A percentile compares a stretch with the other conserved stretches of the same genome.
These are phyloP conservation scores for Nelumbo lutea DNA, from an alignment of 164 flowering plant genomes.

Conservation along the genomic window DNA sequence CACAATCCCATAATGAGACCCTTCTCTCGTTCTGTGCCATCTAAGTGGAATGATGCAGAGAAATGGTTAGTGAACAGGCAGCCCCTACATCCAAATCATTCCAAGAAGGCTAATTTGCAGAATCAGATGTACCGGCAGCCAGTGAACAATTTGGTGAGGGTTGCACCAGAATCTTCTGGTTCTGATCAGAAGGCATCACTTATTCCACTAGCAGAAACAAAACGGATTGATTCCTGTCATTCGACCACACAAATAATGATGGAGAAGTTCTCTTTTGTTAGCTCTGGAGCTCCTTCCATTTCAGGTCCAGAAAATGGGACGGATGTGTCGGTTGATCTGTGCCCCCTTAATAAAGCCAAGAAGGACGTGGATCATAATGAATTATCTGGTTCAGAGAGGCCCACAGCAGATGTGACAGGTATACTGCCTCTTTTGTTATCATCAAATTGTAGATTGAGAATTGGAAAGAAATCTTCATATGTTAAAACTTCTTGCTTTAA, in stretches of 20 bases:
- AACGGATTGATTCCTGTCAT: constrained; percentile 47
- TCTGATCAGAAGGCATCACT: constrained; percentile 32
- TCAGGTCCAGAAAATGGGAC: constrained; percentile 24
- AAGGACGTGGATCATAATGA: constrained; percentile 34
- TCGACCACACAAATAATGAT: constrained; percentile 28
- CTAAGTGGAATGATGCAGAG: constrained; percentile 96
- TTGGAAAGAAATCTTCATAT: not conserved
- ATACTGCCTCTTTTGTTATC: constrained; percentile 9
- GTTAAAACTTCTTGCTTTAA: not conserved
- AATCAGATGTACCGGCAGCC: constrained; percentile 39
- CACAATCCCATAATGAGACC: constrained; percentile 38
- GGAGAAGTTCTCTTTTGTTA: constrained; percentile 50
- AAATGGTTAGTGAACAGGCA: constrained; percentile 81
- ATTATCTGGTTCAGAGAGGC: constrained; percentile 17
- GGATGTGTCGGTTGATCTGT: constrained; percentile 24
- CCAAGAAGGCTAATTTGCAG: constrained; percentile 36
- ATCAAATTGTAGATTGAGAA: not conserved
- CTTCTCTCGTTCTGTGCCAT: constrained; percentile 58
- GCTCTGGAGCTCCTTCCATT: constrained; percentile 19
- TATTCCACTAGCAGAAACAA: constrained; percentile 27
- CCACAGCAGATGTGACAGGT: constrained; percentile 43
- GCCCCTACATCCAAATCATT: constrained; percentile 24
- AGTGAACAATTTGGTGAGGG: constrained; percentile 34
- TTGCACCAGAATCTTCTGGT: constrained; percentile 46
- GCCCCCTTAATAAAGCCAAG: constrained; percentile 42